These are phyloP conservation scores for Wickerhamiella azyma DNA, from an alignment of 805 yeast genomes.

Conservation along the genomic window DNA sequence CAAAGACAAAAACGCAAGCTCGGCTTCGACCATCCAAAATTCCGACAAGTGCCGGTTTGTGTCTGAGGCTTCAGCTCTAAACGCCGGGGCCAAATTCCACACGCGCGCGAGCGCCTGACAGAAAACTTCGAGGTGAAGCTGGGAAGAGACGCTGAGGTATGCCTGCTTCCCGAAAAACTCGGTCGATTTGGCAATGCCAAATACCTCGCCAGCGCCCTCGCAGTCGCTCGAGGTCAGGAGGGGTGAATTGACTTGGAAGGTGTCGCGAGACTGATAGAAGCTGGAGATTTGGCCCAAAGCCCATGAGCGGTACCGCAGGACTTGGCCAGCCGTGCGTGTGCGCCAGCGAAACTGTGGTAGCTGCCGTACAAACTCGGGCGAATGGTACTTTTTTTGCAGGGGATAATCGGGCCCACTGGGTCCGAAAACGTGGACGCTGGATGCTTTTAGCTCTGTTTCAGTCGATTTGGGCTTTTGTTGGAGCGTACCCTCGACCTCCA, in stretches of 20 bases:
- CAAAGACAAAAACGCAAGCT: constrained; percentile 51
- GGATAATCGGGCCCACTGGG: constrained; percentile 54
- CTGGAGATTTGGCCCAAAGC: constrained; percentile 40
- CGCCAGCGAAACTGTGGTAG: constrained; percentile 71
- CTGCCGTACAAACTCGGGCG: constrained; percentile 51
- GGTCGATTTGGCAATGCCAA: constrained; percentile 37
- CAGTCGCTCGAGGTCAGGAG: constrained; percentile 80
- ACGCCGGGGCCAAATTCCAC: constrained; percentile 84
- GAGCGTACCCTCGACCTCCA: constrained; percentile 34
- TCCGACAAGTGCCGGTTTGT: constrained; percentile 87
- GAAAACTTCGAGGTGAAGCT: constrained; percentile 73
- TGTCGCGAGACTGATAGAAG: constrained; percentile 43
- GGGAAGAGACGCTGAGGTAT: constrained; percentile 80
- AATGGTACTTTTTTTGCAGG: constrained; percentile 64
- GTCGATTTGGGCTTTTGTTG: constrained; percentile 34
- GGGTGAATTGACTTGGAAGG: constrained; percentile 74
- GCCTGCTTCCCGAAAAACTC: constrained; percentile 46
- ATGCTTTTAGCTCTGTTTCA: constrained; percentile 35
- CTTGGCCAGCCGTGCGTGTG: constrained; percentile 47
- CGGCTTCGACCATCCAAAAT: constrained; percentile 97
- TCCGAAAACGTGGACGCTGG: constrained; percentile 39
- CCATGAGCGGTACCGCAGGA: constrained; percentile 59
- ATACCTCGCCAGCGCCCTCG: constrained; percentile 95
- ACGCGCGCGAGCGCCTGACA: constrained; percentile 64
- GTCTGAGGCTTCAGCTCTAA: constrained; percentile 84